Base-by-base conservation (phyloP, 352 stramenopile species). In the Thalassiosira exigua region DNA sequence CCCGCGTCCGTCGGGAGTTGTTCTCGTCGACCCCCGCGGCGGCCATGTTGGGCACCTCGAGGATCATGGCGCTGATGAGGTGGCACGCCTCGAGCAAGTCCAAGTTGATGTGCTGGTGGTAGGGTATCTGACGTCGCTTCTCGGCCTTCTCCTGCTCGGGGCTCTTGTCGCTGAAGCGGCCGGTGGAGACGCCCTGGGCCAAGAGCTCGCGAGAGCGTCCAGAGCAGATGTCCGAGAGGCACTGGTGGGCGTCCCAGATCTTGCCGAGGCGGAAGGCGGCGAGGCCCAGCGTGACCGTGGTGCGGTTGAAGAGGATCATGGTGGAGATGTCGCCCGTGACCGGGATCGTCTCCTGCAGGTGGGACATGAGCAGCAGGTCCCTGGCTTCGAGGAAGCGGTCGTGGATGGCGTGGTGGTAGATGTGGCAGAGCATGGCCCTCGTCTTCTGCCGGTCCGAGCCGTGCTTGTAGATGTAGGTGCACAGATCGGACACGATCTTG, bases 51-150 rank as follows among this genome's bases (percentile, higher is more conserved):
- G 96, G 96, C 69, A 99, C 95, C 86, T 99, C 97, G 9, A 99
- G 91, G 42, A 99, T 93, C 97, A 99, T 99, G 39, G 97, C 97
- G 75, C 92, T 96, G 41, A 98, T 98, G 33, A 99, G 90, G 89
- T 99, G 97, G 83, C 94, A 98, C 62, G 95, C 96, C 84, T 99
- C 97, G 32, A 99, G 89, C 70, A 99, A 79, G 79, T 99, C 97
- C 19, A 99, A 87, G 85, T 99, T 99, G 81, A 99, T 98, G 90
- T 99, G 97, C 95, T 98, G 98, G 90, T 99, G 97, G 90, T 98
- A 99, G 30, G 97, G 97, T 62, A 98, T 92, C 79, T 98, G 95
- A 46, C 97, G 92, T 85, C 97, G 95, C 61, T 96, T 96, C 83
- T 99, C 97, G 4, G 96, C 91, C 60, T 98, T 98, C 86, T 99